Evolutionary conservation across 371 early-diverging fungal species (phyloP).

Genomic region (Phascolomyces articulosus): DNA sequence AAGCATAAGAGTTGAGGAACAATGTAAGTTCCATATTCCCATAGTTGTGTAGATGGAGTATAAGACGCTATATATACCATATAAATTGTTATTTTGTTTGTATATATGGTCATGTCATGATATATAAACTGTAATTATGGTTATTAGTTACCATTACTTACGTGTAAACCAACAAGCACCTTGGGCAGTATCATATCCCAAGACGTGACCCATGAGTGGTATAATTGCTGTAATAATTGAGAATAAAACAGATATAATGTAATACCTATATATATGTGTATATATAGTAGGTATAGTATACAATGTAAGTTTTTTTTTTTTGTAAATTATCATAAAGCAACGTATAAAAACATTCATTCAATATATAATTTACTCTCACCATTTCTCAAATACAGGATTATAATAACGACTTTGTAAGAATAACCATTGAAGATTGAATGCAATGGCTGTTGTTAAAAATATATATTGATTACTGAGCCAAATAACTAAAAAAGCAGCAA

Average conservation of each 20-base stretch:
- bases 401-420: constrained; percentile 22
- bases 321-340: too few relatives aligned
- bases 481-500: constrained; percentile 23
- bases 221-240: constrained; percentile 16
- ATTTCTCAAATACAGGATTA: constrained; percentile 29
- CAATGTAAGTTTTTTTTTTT: too few relatives aligned
- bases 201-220: constrained; percentile 12
- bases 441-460: constrained; percentile 28
- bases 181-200: constrained; percentile 25
- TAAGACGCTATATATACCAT: constrained; percentile 16
- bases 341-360: too few relatives aligned
- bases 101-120: background rate
- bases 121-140: too few relatives aligned
- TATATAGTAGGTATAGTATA: too few relatives aligned
- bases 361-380: constrained; percentile 2
- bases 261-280: constrained; percentile 19
- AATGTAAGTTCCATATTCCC: constrained; percentile 24
- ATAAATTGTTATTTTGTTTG: background rate
- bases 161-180: constrained; percentile 27
- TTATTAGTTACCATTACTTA: background rate
- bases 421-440: constrained; percentile 31
- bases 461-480: constrained; percentile 26
- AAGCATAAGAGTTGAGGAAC: constrained; percentile 19
- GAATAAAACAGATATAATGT: constrained; percentile 17
- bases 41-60: constrained; percentile 15